Base-by-base conservation (phyloP, 495 filamentous ascomycete genomes). In the Lasiosphaeria miniovina region DNA sequence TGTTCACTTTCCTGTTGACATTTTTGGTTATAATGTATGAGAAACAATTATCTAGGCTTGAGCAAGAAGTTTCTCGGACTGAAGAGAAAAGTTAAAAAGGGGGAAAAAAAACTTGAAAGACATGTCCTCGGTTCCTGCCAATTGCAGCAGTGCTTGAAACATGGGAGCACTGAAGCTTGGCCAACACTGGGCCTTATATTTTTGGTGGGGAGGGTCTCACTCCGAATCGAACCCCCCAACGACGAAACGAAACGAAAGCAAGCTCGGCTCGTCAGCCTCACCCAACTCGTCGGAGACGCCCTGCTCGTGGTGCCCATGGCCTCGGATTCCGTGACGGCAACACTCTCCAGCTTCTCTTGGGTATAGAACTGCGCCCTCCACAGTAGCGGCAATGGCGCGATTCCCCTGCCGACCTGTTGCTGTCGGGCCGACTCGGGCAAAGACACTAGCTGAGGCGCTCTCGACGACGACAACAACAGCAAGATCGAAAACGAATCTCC, bases 261-360 rank as follows among this genome's bases (percentile, higher is more conserved):
- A 54, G 15, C 31, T 43, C 24, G 38, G 36, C 49, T 57, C 60
- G 52, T 49, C 48, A 54, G 33, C 57, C 49, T 43, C 24, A 32
- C 48, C 33, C 49, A 6, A 12, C 49, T 38, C n/a, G 51, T 38
- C 36, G n/a, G 5, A 9, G n/a, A 34, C 50, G 7, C 8, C 35
- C 14, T 15, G 49, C 46, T 41, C 56, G 36, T 36, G 35, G 53
- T 61, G 58, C 43, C 48, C 45, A 63, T 58, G 63, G 63, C 58
- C 35, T 33, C 55, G 32, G 35, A 49, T 38, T 58, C 41, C 40
- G 40, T 52, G 15, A 54, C 48, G 12, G 43, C 43, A 46, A 46
- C 15, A 46, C 43, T 56, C 43, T 52, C 36, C 58, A 31, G 34
- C 32, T 54, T 46, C 32, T 46, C 15, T 50, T 17, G 24, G 35